Percentiles rank a stretch among this genome's conserved stretches.
phyloP scores from a whole-genome alignment of 768 basidiomycete species.

The Pleurotus tuber-regium region DNA sequence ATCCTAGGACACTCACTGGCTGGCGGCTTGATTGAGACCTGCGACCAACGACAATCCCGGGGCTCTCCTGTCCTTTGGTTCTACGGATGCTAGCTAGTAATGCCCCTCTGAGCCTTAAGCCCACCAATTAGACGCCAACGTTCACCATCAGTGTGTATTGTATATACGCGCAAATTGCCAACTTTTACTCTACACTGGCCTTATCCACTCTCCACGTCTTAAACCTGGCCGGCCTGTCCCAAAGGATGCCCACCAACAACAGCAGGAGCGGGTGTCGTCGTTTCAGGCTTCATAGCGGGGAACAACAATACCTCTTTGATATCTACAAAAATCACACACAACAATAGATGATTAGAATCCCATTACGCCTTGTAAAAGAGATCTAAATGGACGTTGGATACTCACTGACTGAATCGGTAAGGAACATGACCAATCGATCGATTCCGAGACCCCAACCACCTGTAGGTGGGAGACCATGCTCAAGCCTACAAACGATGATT shows the following conservation, averaged over 20 bases:
- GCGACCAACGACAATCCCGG: too few relatives aligned
- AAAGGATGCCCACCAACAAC: conserved; percentile 5
- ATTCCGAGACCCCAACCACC: conserved; percentile 98
- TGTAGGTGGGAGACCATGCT: conserved; percentile 96
- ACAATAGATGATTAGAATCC: too few relatives aligned
- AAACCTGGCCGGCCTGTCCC: conserved; percentile 10
- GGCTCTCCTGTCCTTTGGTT: too few relatives aligned
- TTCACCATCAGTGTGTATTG: too few relatives aligned
- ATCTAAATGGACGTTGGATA: neutral
- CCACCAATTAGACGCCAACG: too few relatives aligned
- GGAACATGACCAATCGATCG: conserved; percentile 97
- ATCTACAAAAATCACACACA: conserved; percentile 60
- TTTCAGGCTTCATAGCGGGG: conserved; percentile 94
- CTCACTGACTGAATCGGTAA: conserved; percentile 92
- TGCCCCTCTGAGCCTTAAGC: too few relatives aligned
- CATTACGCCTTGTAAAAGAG: neutral
- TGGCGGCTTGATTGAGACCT: too few relatives aligned
- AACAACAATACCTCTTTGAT: conserved; percentile 97
- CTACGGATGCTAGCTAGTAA: too few relatives aligned
- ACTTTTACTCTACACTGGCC: too few relatives aligned
- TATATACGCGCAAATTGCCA: too few relatives aligned
- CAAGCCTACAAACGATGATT: conserved; percentile 53
- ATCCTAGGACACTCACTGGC: too few relatives aligned
- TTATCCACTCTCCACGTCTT: neutral
- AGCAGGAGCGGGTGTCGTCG: conserved; percentile 34